These are phyloP conservation scores for Coemansia sp. DNA, from an alignment of 192 early-diverging fungal species.

Conservation along the genomic window DNA sequence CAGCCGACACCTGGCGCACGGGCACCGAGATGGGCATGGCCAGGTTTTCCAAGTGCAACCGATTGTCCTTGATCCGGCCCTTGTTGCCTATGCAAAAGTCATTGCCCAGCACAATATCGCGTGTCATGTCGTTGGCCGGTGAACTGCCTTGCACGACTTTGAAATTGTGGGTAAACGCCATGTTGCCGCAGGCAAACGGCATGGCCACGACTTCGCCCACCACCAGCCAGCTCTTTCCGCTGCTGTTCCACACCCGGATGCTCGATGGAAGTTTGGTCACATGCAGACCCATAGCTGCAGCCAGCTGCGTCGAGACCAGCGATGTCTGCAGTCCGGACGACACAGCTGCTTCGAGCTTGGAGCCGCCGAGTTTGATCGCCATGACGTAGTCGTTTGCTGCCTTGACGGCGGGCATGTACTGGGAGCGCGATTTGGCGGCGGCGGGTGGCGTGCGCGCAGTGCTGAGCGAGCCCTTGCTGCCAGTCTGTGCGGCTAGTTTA, in stretches of 20 bases:
- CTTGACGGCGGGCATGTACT: constrained; percentile 22
- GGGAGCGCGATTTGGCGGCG: constrained; percentile 7
- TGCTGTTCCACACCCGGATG: constrained; percentile 42
- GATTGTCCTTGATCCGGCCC: constrained; percentile 51
- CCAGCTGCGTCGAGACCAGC: constrained; percentile 44
- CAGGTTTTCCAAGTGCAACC: constrained; percentile 43
- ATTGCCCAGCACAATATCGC: constrained; percentile 48
- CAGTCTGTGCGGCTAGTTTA: constrained; percentile 10
- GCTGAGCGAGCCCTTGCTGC: constrained; percentile 32
- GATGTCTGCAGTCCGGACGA: constrained; percentile 45
- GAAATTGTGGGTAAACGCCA: constrained; percentile 50
- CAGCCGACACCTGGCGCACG: constrained; percentile 39
- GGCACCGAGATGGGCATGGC: constrained; percentile 47
- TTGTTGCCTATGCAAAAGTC: constrained; percentile 54
- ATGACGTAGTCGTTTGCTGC: constrained; percentile 27
- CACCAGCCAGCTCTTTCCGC: constrained; percentile 42
- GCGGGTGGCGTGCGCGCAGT: constrained; percentile 10
- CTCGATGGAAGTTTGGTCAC: constrained; percentile 19
- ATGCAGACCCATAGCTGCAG: constrained; percentile 29
- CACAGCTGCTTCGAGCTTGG: constrained; percentile 35
- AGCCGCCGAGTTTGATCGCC: constrained; percentile 28
- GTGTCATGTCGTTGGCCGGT: constrained; percentile 31
- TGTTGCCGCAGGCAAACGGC: constrained; percentile 54
- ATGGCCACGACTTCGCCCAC: constrained; percentile 37
- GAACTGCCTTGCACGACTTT: constrained; percentile 36